A percentile compares a stretch with the other conserved stretches of the same genome.
Conservation (phyloP, 345 rosid genomes). For the Salix caprea region DNA sequence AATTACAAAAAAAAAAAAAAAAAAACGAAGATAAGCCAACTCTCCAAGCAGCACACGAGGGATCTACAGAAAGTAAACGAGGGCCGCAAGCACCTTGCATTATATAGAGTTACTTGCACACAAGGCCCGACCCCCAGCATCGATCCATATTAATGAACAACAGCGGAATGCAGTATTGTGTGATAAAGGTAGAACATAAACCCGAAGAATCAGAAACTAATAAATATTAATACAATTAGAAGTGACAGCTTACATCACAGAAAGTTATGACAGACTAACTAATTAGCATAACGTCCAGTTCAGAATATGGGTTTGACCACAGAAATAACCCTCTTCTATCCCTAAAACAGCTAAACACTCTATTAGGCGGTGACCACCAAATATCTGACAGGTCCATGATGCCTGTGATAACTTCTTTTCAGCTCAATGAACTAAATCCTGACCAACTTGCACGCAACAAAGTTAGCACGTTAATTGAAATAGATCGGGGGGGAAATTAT, state of each 20-base stretch:
- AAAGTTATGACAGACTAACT: not conserved
- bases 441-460: slow-evolving; percentile 29
- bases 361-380: slow-evolving; percentile 10
- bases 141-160: not conserved
- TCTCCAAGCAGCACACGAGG: not conserved
- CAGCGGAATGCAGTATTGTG: not conserved
- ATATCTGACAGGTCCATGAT: slow-evolving; percentile 15
- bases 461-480: slow-evolving; percentile 18
- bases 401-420: slow-evolving; percentile 18
- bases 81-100: not conserved
- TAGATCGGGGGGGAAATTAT: not conserved
- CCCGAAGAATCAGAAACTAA: not conserved
- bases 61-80: not conserved
- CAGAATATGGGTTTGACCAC: not conserved
- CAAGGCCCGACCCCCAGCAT: not conserved
- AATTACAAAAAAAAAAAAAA: too few species aligned
- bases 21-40: not conserved
- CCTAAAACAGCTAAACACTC: not conserved
- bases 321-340: not conserved
- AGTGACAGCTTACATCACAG: not conserved
- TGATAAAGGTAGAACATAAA: not conserved
- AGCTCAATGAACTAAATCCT: slow-evolving; percentile 27
- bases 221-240: not conserved
- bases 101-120: not conserved
- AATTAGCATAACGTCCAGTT: not conserved